Evolutionary conservation across 441 rosid genomes (phyloP).

Genomic region (Syzygium syzygioides): DNA sequence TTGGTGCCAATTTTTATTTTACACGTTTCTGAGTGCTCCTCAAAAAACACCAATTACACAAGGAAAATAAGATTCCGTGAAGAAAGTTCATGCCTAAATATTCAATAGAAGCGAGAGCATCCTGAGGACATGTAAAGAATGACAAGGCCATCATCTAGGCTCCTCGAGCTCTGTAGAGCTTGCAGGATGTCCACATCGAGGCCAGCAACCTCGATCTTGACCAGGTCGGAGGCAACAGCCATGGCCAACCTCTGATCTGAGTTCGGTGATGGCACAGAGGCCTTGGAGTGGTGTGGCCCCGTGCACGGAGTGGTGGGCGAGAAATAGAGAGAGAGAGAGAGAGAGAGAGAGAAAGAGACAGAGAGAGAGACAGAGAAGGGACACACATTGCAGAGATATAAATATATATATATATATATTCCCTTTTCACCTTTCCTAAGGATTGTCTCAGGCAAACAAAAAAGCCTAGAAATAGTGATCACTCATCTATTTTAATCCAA

Average conservation of each 20-base stretch:
- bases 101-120: no score
- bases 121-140: no score
- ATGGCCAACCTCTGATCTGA: background rate
- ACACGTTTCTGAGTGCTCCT: no score
- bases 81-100: no score
- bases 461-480: no score
- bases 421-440: no score
- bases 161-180: background rate
- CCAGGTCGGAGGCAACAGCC: fast-evolving
- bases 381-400: background rate
- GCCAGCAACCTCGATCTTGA: background rate
- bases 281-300: no score
- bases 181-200: background rate
- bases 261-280: background rate
- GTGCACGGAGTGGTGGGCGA: background rate
- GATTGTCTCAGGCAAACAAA: no score
- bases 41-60: no score
- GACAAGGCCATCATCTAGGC: background rate
- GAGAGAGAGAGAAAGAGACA: background rate
- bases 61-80: background rate
- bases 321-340: background rate
- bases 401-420: no score
- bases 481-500: no score
- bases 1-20: no score
- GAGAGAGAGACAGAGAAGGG: background rate